A percentile compares a stretch with the other conserved stretches of the same genome.
Evolutionary conservation across 495 filamentous ascomycete genomes (phyloP).

Genomic region (Achaetomiella virescens): DNA sequence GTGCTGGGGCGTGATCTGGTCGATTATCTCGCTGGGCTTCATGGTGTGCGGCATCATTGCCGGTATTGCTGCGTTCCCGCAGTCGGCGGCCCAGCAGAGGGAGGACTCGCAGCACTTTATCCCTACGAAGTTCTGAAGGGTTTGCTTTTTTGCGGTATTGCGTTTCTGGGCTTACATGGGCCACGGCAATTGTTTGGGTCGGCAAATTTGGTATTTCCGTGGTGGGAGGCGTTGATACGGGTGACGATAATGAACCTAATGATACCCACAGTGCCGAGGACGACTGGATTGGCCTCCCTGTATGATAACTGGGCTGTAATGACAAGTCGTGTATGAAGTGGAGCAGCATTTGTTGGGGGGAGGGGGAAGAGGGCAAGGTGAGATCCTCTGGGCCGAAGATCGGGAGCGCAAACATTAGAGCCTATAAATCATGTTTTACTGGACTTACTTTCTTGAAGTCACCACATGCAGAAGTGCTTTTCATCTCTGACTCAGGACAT

Average conservation of each 20-base stretch:
- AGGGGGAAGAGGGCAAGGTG: too few relatives aligned
- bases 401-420: too few relatives aligned
- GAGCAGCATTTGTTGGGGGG: too few relatives aligned
- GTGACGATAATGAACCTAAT: neutral
- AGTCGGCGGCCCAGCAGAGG: slow-evolving; percentile 61
- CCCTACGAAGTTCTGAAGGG: slow-evolving; percentile 30
- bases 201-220: neutral
- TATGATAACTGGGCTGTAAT: neutral
- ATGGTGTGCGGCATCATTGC: slow-evolving; percentile 67
- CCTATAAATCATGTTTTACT: too few relatives aligned
- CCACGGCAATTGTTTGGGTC: neutral
- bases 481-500: too few relatives aligned
- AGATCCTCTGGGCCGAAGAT: too few relatives aligned
- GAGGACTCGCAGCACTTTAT: slow-evolving; percentile 63
- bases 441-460: too few relatives aligned
- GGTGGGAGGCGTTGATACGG: slow-evolving; percentile 4
- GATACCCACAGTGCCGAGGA: slow-evolving; percentile 5
- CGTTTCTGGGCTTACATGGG: neutral
- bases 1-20: slow-evolving; percentile 79
- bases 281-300: neutral
- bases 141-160: neutral
- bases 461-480: too few relatives aligned
- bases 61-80: slow-evolving; percentile 67
- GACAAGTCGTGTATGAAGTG: neutral
- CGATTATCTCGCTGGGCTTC: slow-evolving; percentile 59